Conservation (phyloP, 169 alveolate genomes). For the Babesia caballi region DNA sequence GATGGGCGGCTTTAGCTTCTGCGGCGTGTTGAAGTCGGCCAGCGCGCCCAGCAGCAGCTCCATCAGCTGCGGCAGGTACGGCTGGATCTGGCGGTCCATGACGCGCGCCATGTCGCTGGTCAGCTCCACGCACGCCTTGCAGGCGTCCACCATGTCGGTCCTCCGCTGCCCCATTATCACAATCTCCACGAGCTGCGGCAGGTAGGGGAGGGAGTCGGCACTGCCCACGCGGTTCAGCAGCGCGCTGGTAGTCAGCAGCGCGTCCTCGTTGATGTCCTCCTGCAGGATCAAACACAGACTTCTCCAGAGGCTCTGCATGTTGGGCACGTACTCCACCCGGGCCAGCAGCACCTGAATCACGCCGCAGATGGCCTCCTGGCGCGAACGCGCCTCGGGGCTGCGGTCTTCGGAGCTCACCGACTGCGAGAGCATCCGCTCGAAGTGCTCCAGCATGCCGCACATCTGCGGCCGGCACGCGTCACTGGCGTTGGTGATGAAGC, state of each 20-base stretch:
- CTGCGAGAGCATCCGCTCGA: constrained; percentile 60
- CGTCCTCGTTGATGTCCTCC: constrained; percentile 76
- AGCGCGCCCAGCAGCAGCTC: constrained; percentile 59
- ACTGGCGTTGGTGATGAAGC: constrained; percentile 67
- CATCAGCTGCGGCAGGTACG: constrained; percentile 66
- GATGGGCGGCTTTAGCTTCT: constrained; percentile 83
- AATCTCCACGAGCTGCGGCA: constrained; percentile 59
- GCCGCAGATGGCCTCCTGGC: constrained; percentile 67
- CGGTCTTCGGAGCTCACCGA: constrained; percentile 50
- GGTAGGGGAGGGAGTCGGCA: constrained; percentile 46
- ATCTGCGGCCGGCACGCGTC: constrained; percentile 54
- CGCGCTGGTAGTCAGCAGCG: constrained; percentile 80
- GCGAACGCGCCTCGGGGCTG: constrained; percentile 59
- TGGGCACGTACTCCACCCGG: constrained; percentile 63
- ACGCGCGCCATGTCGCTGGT: constrained; percentile 81
- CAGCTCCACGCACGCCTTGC: constrained; percentile 80
- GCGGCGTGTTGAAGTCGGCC: constrained; percentile 78
- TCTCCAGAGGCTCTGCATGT: constrained; percentile 54
- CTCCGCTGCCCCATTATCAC: constrained; percentile 46
- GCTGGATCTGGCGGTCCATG: constrained; percentile 66
- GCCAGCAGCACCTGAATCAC: constrained; percentile 73
- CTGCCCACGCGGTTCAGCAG: constrained; percentile 71
- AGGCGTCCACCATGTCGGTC: constrained; percentile 41
- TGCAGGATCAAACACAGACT: constrained; percentile 29
- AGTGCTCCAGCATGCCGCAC: constrained; percentile 66